Evolutionary conservation across 2,329 filamentous ascomycete species (phyloP), one percentile per base, ranked within the genome.

Genomic region (Beauveria rudraprayagi): DNA sequence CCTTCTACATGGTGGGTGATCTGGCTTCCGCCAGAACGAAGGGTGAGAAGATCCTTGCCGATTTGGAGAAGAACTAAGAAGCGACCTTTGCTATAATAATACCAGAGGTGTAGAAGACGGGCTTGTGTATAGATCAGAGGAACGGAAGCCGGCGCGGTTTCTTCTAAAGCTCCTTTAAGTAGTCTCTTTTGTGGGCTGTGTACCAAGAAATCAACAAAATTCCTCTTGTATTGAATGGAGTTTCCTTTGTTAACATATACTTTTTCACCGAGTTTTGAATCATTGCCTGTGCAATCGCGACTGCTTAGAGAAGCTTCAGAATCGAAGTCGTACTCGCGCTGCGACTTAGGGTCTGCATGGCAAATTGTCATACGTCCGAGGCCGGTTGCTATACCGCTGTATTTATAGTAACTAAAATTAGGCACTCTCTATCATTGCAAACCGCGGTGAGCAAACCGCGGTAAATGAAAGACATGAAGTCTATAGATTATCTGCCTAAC

Each of bases 1-100:
- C 81, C 76, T 83, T 96, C 88, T 97, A 96, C 89, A 96, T 96
- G 92, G 92, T 97, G 77, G 94, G 94, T 77, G 90, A 96, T 83
- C 87, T 97, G 71, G 90, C 90, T 71, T 92, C 91, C 67, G 94
- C 92, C 70, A 90, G 90, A 76, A 87, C 84, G 74, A 99, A 99
- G 91, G 94, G 93, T 83, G 92, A 97, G 88, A 96, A 97, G 92
- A 97, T 99, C 84, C 83, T 99, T 76, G 92, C 94, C 71, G 94
- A 97, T 72, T 84, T 97, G 72, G 90, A 94, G 77, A 80, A 80
- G 72, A 80, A 79, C 72, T 79, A 80, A 77, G 70, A 65, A 67
- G 64, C 66, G 68, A 66, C 66, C 69, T 71, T 68, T 66, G 66
- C 70, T 70, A 67, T 67, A 53, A 68, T 72, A 71, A 73, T 73